Percentiles rank a stretch among this genome's conserved stretches.
Conservation (phyloP, 2,329 filamentous ascomycete species). For the Fusarium pilosicola region DNA sequence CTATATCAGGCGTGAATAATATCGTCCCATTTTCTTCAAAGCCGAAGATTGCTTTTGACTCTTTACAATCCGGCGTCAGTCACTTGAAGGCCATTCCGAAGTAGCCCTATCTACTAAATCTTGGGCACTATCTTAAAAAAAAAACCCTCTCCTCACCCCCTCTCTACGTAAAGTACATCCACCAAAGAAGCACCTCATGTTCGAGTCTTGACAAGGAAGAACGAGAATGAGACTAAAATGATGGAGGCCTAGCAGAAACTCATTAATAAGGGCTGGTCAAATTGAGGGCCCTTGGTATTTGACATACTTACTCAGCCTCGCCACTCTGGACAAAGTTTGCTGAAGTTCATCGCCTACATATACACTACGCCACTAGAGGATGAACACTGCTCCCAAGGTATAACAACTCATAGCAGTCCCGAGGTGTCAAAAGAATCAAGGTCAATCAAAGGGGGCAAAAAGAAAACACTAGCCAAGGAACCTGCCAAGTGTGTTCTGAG, state of each 20-base stretch:
- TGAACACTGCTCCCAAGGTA: conserved; percentile 29
- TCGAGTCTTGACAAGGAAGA: conserved; percentile 26
- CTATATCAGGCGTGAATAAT: conserved; percentile 4
- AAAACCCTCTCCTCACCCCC: conserved; percentile 28
- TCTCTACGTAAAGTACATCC: conserved; percentile 29
- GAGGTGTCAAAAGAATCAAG: neutral
- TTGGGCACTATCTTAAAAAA: conserved; percentile 18
- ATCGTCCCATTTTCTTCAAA: neutral
- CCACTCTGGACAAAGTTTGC: conserved; percentile 9
- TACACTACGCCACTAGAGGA: conserved; percentile 25
- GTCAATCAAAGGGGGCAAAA: neutral
- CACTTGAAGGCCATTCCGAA: neutral
- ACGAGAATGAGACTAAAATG: conserved; percentile 1
- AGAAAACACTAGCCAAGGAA: neutral
- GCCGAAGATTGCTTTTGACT: neutral
- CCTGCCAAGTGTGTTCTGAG: neutral
- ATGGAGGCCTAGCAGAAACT: conserved; percentile 27
- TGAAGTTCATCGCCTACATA: conserved; percentile 9
- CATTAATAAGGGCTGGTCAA: conserved; percentile 2
- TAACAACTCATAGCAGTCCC: conserved; percentile 6
- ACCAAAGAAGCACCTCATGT: conserved; percentile 24
- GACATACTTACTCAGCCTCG: conserved; percentile 18
- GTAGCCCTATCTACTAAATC: conserved; percentile 7
- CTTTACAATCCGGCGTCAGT: neutral
- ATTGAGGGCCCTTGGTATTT: conserved; percentile 1